Evolutionary conservation across 2,329 filamentous ascomycete species (phyloP).

Genomic region (Fusarium poae): DNA sequence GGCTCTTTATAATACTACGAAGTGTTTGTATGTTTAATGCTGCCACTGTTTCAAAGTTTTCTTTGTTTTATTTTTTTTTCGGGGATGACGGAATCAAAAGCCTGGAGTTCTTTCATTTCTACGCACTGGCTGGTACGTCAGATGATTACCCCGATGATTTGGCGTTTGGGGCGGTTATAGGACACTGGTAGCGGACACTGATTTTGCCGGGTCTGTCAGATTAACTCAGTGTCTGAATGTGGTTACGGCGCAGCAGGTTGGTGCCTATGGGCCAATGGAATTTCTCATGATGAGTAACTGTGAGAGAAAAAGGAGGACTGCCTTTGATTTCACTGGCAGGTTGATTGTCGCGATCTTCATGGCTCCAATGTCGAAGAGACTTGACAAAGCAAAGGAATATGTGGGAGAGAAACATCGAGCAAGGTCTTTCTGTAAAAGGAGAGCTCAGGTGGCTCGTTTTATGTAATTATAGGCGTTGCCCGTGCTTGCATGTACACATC

Average conservation of each 20-base stretch:
- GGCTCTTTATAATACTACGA: conserved; percentile 48
- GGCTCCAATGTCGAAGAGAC: conserved; percentile 6
- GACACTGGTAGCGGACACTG: conserved; percentile 24
- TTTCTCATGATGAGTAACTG: conserved; percentile 13
- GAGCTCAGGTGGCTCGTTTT: conserved; percentile 21
- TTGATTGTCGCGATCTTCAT: background rate
- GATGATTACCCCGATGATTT: conserved; percentile 38
- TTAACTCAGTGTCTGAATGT: conserved; percentile 19
- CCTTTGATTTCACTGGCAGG: conserved; percentile 1
- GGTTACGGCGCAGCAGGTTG: conserved; percentile 30
- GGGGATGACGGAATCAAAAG: conserved; percentile 48
- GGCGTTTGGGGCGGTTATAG: conserved; percentile 47
- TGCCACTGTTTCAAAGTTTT: conserved; percentile 33
- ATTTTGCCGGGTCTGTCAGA: conserved; percentile 23
- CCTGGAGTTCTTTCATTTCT: conserved; percentile 51
- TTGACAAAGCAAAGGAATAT: conserved; percentile 13
- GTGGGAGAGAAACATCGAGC: conserved; percentile 18
- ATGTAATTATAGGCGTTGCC: conserved; percentile 47
- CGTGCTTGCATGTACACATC: conserved; percentile 25
- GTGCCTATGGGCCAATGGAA: conserved; percentile 26
- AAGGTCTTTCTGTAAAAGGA: conserved; percentile 9
- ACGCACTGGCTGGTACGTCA: conserved; percentile 47
- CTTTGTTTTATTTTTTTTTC: conserved; percentile 34
- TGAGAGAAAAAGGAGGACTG: conserved; percentile 18
- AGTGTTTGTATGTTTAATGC: conserved; percentile 46